Percentiles rank a stretch among this genome's conserved stretches.
Conservation (phyloP, 805 yeast species). For the Blastobotrys americana region DNA sequence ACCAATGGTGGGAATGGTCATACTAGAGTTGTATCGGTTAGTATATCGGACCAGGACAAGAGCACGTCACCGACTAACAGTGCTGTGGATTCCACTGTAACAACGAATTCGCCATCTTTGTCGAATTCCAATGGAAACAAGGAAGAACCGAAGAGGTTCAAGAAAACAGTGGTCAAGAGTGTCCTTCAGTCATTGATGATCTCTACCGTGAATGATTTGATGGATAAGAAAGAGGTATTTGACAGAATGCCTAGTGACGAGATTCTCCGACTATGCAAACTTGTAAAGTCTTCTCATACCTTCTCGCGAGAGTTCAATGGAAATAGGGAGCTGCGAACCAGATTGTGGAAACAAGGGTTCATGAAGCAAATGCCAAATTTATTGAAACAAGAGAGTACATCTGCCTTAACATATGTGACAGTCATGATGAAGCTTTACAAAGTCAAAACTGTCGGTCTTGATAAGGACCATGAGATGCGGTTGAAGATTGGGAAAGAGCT, state of each 20-base stretch:
- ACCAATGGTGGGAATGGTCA: not conserved
- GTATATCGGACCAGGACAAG: slow-evolving; percentile 14
- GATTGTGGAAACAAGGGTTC: slow-evolving; percentile 85
- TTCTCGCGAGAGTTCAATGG: slow-evolving; percentile 86
- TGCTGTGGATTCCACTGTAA: not conserved
- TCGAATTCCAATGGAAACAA: slow-evolving; percentile 17
- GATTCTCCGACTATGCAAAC: slow-evolving; percentile 49
- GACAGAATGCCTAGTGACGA: slow-evolving; percentile 59
- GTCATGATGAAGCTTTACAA: slow-evolving; percentile 74
- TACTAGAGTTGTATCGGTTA: slow-evolving; percentile 7
- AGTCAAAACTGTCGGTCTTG: not conserved
- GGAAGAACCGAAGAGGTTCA: slow-evolving; percentile 42
- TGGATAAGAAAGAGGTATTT: slow-evolving; percentile 56
- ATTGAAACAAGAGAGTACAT: slow-evolving; percentile 82
- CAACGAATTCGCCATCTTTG: not conserved
- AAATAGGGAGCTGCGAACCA: slow-evolving; percentile 78
- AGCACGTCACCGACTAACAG: slow-evolving; percentile 4
- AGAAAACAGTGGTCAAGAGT: slow-evolving; percentile 83
- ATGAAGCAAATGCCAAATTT: slow-evolving; percentile 89
- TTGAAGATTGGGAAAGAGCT: slow-evolving; percentile 45
- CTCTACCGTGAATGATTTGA: slow-evolving; percentile 73
- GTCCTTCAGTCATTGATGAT: slow-evolving; percentile 84
- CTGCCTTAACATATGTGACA: slow-evolving; percentile 80
- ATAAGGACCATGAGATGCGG: slow-evolving; percentile 41
- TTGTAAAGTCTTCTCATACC: slow-evolving; percentile 62